A percentile compares a stretch with the other conserved stretches of the same genome.
Conservation (phyloP, 2,329 filamentous ascomycete species). For the Fusarium tricinctum region DNA sequence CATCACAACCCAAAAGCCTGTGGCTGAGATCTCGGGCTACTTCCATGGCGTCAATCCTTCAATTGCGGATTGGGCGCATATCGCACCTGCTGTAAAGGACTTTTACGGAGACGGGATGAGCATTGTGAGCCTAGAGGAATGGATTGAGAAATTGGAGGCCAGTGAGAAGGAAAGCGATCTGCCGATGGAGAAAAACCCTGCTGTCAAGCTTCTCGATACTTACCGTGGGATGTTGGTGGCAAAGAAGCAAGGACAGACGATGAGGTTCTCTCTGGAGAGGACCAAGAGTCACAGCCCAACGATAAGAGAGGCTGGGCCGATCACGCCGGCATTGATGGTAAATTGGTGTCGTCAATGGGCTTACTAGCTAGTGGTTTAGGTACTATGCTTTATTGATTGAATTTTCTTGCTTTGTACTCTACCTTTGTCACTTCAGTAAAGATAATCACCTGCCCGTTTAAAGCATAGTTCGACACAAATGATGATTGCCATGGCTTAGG, state of each 20-base stretch:
- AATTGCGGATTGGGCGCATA: background rate
- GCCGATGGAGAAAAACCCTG: background rate
- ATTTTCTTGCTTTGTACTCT: too few species aligned
- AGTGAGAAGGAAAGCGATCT: background rate
- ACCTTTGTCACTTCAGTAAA: too few species aligned
- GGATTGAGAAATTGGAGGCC: background rate
- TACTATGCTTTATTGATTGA: too few species aligned
- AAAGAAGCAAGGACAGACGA: background rate
- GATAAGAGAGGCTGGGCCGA: background rate
- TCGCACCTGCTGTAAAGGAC: background rate
- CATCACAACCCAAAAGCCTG: background rate
- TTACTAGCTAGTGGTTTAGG: background rate
- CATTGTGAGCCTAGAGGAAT: background rate
- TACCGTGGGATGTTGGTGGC: background rate
- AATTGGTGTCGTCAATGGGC: conserved; percentile 30
- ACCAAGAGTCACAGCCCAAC: conserved; percentile 7
- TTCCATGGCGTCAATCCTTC: conserved; percentile 20
- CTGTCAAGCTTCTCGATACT: conserved; percentile 2
- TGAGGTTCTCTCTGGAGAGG: background rate
- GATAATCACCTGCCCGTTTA: too few species aligned
- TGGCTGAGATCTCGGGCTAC: background rate
- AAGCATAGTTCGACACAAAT: too few species aligned
- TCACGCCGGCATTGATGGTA: background rate
- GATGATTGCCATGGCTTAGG: too few species aligned
- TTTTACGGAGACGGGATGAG: background rate